Conservation (phyloP, 2,329 filamentous ascomycete genomes). For the Colletotrichum tamarilloi region DNA sequence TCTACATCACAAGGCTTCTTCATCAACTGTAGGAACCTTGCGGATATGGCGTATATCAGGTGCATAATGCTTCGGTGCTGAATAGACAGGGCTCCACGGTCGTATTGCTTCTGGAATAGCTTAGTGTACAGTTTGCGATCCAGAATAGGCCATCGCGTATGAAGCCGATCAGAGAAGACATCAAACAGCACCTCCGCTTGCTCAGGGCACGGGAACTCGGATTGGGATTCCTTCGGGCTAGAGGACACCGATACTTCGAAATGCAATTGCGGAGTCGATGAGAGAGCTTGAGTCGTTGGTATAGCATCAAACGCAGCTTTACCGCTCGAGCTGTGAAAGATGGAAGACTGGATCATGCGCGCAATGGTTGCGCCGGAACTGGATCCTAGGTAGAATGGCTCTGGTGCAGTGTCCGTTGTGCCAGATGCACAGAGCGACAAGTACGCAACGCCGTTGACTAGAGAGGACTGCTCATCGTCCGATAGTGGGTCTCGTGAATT, state of each 20-base stretch:
- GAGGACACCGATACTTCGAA: slow-evolving; percentile 11
- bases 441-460: slow-evolving; percentile 42
- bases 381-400: slow-evolving; percentile 42
- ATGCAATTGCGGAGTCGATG: slow-evolving; percentile 7
- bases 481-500: slow-evolving; percentile 30
- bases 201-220: slow-evolving; percentile 34
- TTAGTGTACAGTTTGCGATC: slow-evolving; percentile 37
- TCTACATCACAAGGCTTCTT: slow-evolving; percentile 40
- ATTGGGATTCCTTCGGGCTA: slow-evolving; percentile 18
- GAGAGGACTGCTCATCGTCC: slow-evolving; percentile 37
- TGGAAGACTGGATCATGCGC: slow-evolving; percentile 41
- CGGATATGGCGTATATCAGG: slow-evolving; percentile 41
- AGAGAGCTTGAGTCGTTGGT: neutral
- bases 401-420: slow-evolving; percentile 38
- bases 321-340: slow-evolving; percentile 37
- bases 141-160: slow-evolving; percentile 42
- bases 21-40: slow-evolving; percentile 41
- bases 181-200: slow-evolving; percentile 39
- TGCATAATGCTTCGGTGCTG: slow-evolving; percentile 41
- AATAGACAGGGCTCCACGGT: slow-evolving; percentile 37
- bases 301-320: slow-evolving; percentile 15
- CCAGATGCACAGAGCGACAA: slow-evolving; percentile 41
- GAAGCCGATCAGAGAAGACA: slow-evolving; percentile 42
- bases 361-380: slow-evolving; percentile 42
- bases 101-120: slow-evolving; percentile 38